Evolutionary conservation across 192 early-diverging fungal species (phyloP).

Genomic region (Coemansia umbellata): DNA sequence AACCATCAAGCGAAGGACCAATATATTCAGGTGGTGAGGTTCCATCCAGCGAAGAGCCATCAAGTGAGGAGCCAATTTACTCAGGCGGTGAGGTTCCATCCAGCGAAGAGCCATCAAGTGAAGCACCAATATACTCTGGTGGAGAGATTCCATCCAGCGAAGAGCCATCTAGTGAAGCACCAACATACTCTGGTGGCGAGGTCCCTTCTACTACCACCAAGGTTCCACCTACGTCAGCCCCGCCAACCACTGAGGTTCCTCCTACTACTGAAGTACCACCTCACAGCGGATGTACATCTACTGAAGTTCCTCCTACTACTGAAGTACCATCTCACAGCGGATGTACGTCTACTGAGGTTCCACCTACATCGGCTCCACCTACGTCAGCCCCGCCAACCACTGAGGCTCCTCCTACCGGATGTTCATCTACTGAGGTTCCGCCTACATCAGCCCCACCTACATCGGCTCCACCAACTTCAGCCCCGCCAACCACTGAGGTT

Average conservation of each 20-base stretch:
- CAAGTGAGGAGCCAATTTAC: neutral
- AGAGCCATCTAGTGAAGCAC: constrained; percentile 1
- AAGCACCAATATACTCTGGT: constrained; percentile 4
- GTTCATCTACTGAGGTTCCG: constrained; percentile 4
- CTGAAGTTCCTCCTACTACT: constrained; percentile 8
- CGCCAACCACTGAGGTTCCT: constrained; percentile 11
- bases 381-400: constrained; percentile 9
- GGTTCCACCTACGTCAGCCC: constrained; percentile 13
- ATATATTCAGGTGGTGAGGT: constrained; percentile 1
- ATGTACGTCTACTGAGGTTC: constrained; percentile 2
- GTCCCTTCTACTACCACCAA: constrained; percentile 14
- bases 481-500: constrained; percentile 1
- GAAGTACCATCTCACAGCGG: neutral
- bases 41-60: constrained; percentile 22
- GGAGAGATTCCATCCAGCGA: constrained; percentile 8
- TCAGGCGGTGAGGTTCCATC: constrained; percentile 10
- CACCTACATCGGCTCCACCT: constrained; percentile 6
- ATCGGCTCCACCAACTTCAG: neutral
- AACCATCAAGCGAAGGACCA: constrained; percentile 5
- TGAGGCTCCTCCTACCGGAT: constrained; percentile 12
- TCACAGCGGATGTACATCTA: constrained; percentile 2
- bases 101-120: constrained; percentile 3
- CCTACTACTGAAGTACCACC: constrained; percentile 15
- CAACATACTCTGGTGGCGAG: constrained; percentile 6
- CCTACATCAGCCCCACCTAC: constrained; percentile 10